phyloP scores from a whole-genome alignment of 805 yeast genomes.

The Hanseniaspora guilliermondii region DNA sequence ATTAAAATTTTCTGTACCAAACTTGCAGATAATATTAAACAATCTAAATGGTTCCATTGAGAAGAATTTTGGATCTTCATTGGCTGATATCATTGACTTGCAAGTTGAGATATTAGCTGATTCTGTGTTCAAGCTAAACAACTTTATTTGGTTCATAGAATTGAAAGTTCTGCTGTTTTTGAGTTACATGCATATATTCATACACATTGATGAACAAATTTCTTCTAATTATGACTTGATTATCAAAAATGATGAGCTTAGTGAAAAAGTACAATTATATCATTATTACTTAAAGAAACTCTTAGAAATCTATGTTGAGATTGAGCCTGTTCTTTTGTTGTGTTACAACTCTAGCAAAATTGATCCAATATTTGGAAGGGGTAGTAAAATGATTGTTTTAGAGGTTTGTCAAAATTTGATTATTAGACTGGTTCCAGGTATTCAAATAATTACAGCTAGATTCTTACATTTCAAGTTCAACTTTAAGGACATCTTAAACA shows the following conservation, averaged over 20 bases:
- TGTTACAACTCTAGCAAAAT: slow-evolving; percentile 13
- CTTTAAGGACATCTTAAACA: slow-evolving; percentile 14
- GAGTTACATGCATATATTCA: slow-evolving; percentile 21
- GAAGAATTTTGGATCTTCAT: slow-evolving; percentile 26
- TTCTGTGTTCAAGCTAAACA: slow-evolving; percentile 20
- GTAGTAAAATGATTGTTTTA: slow-evolving; percentile 16
- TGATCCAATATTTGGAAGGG: slow-evolving; percentile 16
- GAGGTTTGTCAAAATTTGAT: slow-evolving; percentile 18
- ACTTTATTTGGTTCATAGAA: slow-evolving; percentile 23
- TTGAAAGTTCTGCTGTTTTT: slow-evolving; percentile 21
- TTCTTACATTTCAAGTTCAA: slow-evolving; percentile 23
- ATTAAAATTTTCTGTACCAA: slow-evolving; percentile 29
- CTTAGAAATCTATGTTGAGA: slow-evolving; percentile 17
- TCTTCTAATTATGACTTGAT: slow-evolving; percentile 12
- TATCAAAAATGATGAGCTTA: slow-evolving; percentile 17
- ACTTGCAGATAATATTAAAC: slow-evolving; percentile 28
- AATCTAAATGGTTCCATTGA: slow-evolving; percentile 30
- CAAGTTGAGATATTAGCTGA: slow-evolving; percentile 18
- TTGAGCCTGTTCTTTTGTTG: slow-evolving; percentile 17
- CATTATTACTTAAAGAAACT: slow-evolving; percentile 20
- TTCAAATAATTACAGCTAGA: slow-evolving; percentile 23
- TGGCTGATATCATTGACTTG: slow-evolving; percentile 22
- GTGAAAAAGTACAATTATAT: slow-evolving; percentile 20
- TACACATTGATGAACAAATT: slow-evolving; percentile 16
- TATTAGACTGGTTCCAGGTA: slow-evolving; percentile 15